A percentile compares a stretch with the other conserved stretches of the same genome.
phyloP scores from a whole-genome alignment of 2,329 filamentous ascomycete genomes.

The Colletotrichum abscissum region DNA sequence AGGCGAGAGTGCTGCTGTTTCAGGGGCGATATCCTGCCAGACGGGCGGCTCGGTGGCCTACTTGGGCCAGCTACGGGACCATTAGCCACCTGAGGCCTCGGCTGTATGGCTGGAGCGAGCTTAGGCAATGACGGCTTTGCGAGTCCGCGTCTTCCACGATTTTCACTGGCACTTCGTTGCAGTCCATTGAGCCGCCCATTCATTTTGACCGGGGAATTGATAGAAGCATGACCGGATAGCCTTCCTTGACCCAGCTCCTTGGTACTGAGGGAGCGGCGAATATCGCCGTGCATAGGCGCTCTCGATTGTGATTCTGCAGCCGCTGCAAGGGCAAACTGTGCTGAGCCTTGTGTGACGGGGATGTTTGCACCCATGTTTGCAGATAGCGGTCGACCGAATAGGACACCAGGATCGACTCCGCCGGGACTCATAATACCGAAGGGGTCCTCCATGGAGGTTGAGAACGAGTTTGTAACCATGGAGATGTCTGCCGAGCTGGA shows the following conservation, averaged over 20 bases:
- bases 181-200: conserved; percentile 58
- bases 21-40: conserved; percentile 63
- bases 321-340: conserved; percentile 33
- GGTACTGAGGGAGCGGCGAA: conserved; percentile 58
- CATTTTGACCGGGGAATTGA: conserved; percentile 64
- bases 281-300: conserved; percentile 45
- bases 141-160: conserved; percentile 56
- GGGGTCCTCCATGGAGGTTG: conserved; percentile 59
- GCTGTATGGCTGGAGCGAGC: conserved; percentile 58
- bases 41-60: conserved; percentile 52
- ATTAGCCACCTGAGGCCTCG: conserved; percentile 46
- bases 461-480: conserved; percentile 55
- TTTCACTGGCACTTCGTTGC: conserved; percentile 66
- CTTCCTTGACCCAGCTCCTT: conserved; percentile 56
- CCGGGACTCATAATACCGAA: conserved; percentile 60
- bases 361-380: conserved; percentile 56
- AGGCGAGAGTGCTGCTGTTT: conserved; percentile 61
- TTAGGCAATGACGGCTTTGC: conserved; percentile 56
- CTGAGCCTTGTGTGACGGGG: conserved; percentile 36
- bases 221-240: conserved; percentile 52
- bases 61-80: conserved; percentile 45
- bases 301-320: conserved; percentile 35
- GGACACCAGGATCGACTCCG: conserved; percentile 69
- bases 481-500: conserved; percentile 34
- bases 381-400: conserved; percentile 65